These are phyloP conservation scores for Kwoniella europaea DNA, from an alignment of 768 basidiomycete species.

Conservation along the genomic window DNA sequence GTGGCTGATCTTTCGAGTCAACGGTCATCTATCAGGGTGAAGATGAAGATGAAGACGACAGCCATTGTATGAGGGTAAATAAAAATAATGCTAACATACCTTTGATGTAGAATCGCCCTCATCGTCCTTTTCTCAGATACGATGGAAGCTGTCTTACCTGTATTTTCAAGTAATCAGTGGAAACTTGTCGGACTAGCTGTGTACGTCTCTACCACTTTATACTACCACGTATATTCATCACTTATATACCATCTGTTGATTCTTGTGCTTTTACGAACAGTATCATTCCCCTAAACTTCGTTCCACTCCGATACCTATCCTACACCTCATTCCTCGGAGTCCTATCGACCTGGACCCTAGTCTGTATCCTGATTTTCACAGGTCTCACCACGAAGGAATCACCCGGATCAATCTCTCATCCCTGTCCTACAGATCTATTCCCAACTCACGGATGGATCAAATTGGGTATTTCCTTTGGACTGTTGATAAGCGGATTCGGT, in stretches of 20 bases:
- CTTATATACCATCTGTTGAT: conserved; percentile 34
- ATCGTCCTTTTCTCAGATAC: conserved; percentile 51
- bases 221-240: conserved; percentile 50
- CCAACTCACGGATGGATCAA: conserved; percentile 50
- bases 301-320: conserved; percentile 53
- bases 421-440: conserved; percentile 48
- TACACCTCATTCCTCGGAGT: conserved; percentile 52
- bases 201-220: conserved; percentile 37
- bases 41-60: not conserved
- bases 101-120: conserved; percentile 39
- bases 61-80: too few relatives aligned
- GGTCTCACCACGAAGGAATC: conserved; percentile 44
- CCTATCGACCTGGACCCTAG: conserved; percentile 42
- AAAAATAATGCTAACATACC: too few relatives aligned
- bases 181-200: conserved; percentile 41
- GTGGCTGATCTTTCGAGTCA: conserved; percentile 7
- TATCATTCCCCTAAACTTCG: conserved; percentile 51
- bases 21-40: not conserved
- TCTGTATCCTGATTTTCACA: conserved; percentile 52
- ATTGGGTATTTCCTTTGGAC: conserved; percentile 44
- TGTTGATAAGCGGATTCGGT: conserved; percentile 52
- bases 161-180: conserved; percentile 46
- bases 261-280: conserved; percentile 14
- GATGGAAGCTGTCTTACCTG: conserved; percentile 47
- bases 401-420: conserved; percentile 51